Percentiles rank a stretch among this genome's conserved stretches.
Conservation (phyloP, 1,139 yeast genomes). For the Candida tetrigidarum region DNA sequence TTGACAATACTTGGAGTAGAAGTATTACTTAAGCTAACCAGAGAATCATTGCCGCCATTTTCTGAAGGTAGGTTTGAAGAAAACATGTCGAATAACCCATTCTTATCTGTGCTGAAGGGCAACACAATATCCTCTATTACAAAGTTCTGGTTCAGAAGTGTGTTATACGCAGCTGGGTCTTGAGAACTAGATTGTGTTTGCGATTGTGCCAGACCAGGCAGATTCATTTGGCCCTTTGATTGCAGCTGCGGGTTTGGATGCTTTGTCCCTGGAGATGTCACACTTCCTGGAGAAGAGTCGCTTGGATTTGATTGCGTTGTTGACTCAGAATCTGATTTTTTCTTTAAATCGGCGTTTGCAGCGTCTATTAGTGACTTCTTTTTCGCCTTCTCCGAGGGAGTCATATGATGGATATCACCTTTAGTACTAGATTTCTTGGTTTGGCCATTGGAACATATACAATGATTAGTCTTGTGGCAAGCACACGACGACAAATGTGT, state of each 20-base stretch:
- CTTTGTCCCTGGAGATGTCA: constrained; percentile 6
- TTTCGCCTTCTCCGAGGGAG: constrained; percentile 31
- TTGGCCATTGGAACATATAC: constrained; percentile 56
- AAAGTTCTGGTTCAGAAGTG: constrained; percentile 23
- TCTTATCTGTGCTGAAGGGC: constrained; percentile 32
- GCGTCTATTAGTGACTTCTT: constrained; percentile 29
- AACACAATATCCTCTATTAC: constrained; percentile 37
- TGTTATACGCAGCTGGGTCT: constrained; percentile 1
- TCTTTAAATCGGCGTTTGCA: constrained; percentile 23
- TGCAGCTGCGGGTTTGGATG: constrained; percentile 10
- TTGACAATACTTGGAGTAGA: constrained; percentile 8
- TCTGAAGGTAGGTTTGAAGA: constrained; percentile 18
- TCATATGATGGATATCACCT: constrained; percentile 18
- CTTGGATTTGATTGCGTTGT: constrained; percentile 10
- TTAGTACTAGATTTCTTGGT: constrained; percentile 19
- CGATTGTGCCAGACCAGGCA: constrained; percentile 8
- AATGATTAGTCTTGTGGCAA: constrained; percentile 56
- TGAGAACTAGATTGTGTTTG: too few species aligned
- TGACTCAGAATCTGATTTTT: constrained; percentile 12
- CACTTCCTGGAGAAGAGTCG: constrained; percentile 15
- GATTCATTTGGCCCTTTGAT: constrained; percentile 3
- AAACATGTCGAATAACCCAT: constrained; percentile 36
- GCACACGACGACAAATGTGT: constrained; percentile 56
- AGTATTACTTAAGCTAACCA: constrained; percentile 5
- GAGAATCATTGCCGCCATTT: constrained; percentile 2